Conservation (phyloP, 192 early-diverging fungal species). For the Gonapodya prolifera region DNA sequence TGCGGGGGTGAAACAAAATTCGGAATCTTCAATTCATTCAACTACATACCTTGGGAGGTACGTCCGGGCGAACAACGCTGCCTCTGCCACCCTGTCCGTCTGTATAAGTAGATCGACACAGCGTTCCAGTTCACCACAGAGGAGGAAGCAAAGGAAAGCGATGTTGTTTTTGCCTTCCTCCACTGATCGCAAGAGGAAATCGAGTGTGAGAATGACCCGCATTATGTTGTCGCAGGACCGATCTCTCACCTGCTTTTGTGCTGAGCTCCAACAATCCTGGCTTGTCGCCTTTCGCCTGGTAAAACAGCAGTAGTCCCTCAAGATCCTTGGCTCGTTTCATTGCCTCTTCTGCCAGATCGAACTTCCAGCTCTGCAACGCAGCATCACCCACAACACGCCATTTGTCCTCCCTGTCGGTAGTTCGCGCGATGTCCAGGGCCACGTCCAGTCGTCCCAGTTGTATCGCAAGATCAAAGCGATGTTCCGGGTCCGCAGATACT, state of each 20-base stretch:
- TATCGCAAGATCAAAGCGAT: slow-evolving; percentile 90
- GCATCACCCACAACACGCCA: slow-evolving; percentile 89
- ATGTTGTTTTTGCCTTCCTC: slow-evolving; percentile 78
- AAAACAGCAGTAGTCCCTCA: slow-evolving; percentile 76
- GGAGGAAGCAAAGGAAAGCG: slow-evolving; percentile 72
- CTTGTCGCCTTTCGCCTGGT: slow-evolving; percentile 78
- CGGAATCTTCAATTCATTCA: not conserved
- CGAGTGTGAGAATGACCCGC: not conserved
- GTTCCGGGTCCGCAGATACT: slow-evolving; percentile 90
- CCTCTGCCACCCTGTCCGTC: slow-evolving; percentile 85
- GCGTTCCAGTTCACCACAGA: slow-evolving; percentile 59
- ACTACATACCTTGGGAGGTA: slow-evolving; percentile 49
- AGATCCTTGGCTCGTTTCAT: slow-evolving; percentile 77
- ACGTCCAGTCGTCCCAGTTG: slow-evolving; percentile 70
- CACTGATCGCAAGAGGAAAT: slow-evolving; percentile 15
- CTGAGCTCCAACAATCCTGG: slow-evolving; percentile 65
- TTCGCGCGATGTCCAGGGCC: slow-evolving; percentile 75
- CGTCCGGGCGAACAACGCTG: slow-evolving; percentile 83
- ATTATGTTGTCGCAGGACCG: not conserved
- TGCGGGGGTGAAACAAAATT: not conserved
- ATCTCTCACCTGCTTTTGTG: slow-evolving; percentile 35
- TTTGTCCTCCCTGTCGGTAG: slow-evolving; percentile 72
- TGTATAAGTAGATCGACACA: slow-evolving; percentile 77
- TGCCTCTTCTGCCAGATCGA: slow-evolving; percentile 82
- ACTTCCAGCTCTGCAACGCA: slow-evolving; percentile 82